Percentiles rank a stretch among this genome's conserved stretches.
phyloP scores from a whole-genome alignment of 345 rosid genomes.

The Brassica carinata region DNA sequence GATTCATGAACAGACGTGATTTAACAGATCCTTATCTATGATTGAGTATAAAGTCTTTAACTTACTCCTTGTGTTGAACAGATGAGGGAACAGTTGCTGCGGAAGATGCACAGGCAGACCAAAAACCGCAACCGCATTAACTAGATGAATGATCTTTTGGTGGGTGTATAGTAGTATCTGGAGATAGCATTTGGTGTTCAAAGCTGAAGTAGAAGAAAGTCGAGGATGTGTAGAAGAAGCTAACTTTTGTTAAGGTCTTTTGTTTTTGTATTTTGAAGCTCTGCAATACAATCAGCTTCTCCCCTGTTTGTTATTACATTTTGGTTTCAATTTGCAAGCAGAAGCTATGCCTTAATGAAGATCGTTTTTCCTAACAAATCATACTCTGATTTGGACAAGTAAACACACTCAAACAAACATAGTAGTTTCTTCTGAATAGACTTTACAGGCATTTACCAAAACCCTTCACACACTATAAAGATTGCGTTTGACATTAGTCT shows the following conservation, averaged over 20 bases:
- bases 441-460: not conserved
- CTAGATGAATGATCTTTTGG: not conserved
- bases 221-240: slow-evolving; percentile 14
- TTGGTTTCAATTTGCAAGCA: slow-evolving; percentile 16
- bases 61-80: slow-evolving; percentile 16
- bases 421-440: not conserved
- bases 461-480: too few species aligned
- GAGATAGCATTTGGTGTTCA: slow-evolving; percentile 6
- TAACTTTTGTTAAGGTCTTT: not conserved
- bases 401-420: not conserved
- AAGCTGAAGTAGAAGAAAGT: slow-evolving; percentile 6
- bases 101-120: slow-evolving; percentile 12
- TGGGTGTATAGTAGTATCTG: slow-evolving; percentile 13
- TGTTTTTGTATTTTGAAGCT: slow-evolving; percentile 24
- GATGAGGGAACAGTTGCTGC: not conserved
- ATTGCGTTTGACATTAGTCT: too few species aligned
- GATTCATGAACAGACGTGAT: slow-evolving; percentile 4
- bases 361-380: too few species aligned
- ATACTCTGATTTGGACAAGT: too few species aligned
- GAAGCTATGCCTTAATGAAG: not conserved
- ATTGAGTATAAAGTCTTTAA: slow-evolving; percentile 12
- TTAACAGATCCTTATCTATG: not conserved
- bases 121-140: not conserved
- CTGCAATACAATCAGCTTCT: slow-evolving; percentile 2
- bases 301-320: not conserved